Percentiles rank a stretch among this genome's conserved stretches.
Conservation (phyloP, 2,329 filamentous ascomycete genomes). For the Ampelomyces quisqualis region DNA sequence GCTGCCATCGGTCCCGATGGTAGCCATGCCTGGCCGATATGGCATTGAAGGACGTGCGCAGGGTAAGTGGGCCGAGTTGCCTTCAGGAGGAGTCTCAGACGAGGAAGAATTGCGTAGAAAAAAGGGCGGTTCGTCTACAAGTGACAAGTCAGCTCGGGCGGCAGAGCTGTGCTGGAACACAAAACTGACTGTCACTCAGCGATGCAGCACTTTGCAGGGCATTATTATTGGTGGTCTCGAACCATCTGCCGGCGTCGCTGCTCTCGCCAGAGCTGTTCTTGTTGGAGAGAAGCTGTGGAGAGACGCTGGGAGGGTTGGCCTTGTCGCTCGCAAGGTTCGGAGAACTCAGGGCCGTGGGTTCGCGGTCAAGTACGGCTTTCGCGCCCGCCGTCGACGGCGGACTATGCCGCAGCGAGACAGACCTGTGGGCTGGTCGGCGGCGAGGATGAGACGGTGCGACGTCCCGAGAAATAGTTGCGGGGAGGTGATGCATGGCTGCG, state of each 20-base stretch:
- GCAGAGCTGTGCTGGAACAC: not conserved
- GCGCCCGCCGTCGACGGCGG: slow-evolving; percentile 17
- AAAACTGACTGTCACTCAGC: slow-evolving; percentile 46
- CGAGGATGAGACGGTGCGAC: slow-evolving; percentile 37
- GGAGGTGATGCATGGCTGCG: slow-evolving; percentile 26
- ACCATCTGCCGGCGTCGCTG: slow-evolving; percentile 56
- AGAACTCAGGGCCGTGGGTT: slow-evolving; percentile 22
- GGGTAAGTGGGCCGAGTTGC: slow-evolving; percentile 17
- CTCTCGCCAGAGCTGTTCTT: slow-evolving; percentile 53
- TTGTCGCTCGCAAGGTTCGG: slow-evolving; percentile 36
- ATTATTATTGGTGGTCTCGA: slow-evolving; percentile 54
- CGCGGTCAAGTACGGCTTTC: slow-evolving; percentile 5
- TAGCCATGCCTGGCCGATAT: slow-evolving; percentile 44
- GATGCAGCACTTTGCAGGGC: slow-evolving; percentile 41
- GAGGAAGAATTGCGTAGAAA: slow-evolving; percentile 51
- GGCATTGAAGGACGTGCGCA: slow-evolving; percentile 22
- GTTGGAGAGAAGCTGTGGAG: slow-evolving; percentile 33
- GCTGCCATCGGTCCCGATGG: slow-evolving; percentile 51
- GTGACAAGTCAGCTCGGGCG: slow-evolving; percentile 4
- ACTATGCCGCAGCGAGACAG: slow-evolving; percentile 50
- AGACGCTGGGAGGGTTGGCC: slow-evolving; percentile 45
- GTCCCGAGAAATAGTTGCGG: slow-evolving; percentile 18
- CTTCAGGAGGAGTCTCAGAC: slow-evolving; percentile 46
- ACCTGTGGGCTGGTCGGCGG: slow-evolving; percentile 48
- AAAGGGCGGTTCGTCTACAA: slow-evolving; percentile 48